Evolutionary conservation across 2,329 filamentous ascomycete genomes (phyloP), one percentile per base, ranked within the genome.

Genomic region (Leptographium wingfieldii): DNA sequence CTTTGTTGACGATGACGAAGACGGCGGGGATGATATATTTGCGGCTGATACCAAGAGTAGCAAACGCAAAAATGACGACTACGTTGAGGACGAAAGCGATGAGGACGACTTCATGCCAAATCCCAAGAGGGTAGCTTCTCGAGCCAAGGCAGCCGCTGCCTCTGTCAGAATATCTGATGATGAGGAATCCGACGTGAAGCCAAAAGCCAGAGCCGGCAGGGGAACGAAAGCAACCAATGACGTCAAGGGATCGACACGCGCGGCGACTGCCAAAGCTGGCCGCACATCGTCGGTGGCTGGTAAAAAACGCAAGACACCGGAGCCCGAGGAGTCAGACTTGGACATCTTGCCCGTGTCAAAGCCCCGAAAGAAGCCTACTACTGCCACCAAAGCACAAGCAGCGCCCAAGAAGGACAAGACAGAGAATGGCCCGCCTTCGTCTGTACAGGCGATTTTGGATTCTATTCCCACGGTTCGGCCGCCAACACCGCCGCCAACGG

Each of bases 11-110:
- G 86, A 88, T 58, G 85, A 81, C 12, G 82, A 81, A 7, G 83
- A 89, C 53, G 85, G 82, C 3, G 87, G 82, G n/a, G 87, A 90
- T 64, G 92, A 96, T 66, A 91, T 96, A 25, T 92, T 92, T 71
- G 87, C 86, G 16, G 85, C 87, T 4, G 84, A 89, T 64, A 80
- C 80, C 40, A 87, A 84, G 68, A 80, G 80, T 55, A 76, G 81
- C 53, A 89, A 84, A 69, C 78, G 81, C 56, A 87, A 84, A 66
- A 84, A 84, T 49, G 88, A 94, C 68, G 86, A 90, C 58, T 90
- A 92, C 60, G 79, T 82, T 61, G 87, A 87, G 62, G 87, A 87
- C 61, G 83, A 83, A 25, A 79, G 78, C 53, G 87, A 85, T 55
- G 90, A 94, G 59, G 86, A 90, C 38, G 84, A 90, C 55, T 68